These are phyloP conservation scores for Pezicula neosporulosa DNA, from an alignment of 2,329 filamentous ascomycete genomes.

Conservation along the genomic window DNA sequence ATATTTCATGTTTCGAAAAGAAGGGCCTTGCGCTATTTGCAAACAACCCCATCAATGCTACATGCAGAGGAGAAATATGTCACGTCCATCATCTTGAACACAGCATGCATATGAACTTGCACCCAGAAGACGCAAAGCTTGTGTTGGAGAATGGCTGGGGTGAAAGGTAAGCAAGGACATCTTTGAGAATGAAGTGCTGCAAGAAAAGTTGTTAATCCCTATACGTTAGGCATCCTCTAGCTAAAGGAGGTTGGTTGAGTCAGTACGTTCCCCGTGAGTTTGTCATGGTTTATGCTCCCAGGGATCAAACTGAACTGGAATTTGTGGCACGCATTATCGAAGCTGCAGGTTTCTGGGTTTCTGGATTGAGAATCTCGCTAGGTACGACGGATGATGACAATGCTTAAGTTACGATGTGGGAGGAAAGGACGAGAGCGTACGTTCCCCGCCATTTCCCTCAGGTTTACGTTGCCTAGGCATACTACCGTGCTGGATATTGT, in stretches of 20 bases:
- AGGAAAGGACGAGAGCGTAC: neutral
- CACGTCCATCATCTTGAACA: constrained; percentile 77
- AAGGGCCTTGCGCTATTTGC: constrained; percentile 76
- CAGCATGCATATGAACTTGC: constrained; percentile 75
- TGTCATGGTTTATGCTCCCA: constrained; percentile 78
- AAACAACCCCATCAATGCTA: constrained; percentile 60
- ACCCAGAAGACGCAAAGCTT: constrained; percentile 71
- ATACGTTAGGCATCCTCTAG: constrained; percentile 50
- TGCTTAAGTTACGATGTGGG: neutral
- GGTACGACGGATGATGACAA: neutral
- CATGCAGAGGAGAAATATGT: constrained; percentile 76
- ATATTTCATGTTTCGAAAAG: constrained; percentile 77
- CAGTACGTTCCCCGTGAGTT: constrained; percentile 73
- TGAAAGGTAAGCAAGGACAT: constrained; percentile 37
- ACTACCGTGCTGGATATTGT: too few relatives aligned
- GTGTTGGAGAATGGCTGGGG: constrained; percentile 78
- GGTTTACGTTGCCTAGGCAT: too few relatives aligned
- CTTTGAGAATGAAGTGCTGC: neutral
- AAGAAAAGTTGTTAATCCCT: constrained; percentile 5
- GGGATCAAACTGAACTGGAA: constrained; percentile 64
- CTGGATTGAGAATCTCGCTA: constrained; percentile 18
- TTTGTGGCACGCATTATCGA: constrained; percentile 67
- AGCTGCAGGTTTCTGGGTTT: constrained; percentile 69
- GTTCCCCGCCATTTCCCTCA: neutral
- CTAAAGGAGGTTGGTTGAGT: constrained; percentile 61